phyloP scores from a whole-genome alignment of 2,329 filamentous ascomycete species.

The Penicillium sp. region DNA sequence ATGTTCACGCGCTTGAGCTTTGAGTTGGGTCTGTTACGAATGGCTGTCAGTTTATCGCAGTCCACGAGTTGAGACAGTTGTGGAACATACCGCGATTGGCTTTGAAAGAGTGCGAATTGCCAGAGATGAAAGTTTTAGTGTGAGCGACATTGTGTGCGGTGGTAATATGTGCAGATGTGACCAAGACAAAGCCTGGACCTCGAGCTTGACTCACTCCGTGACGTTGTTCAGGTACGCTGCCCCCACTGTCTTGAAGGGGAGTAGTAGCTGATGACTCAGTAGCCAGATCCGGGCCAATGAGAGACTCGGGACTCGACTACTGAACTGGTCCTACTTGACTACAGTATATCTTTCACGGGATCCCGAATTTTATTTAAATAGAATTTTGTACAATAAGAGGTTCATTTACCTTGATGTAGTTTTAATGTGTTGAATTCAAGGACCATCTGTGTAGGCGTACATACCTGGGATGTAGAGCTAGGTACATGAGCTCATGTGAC shows the following conservation, averaged over 20 bases:
- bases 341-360: too few relatives aligned
- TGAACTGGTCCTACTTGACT: too few relatives aligned
- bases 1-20: constrained; percentile 67
- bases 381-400: too few relatives aligned
- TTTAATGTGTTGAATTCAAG: too few relatives aligned
- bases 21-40: constrained; percentile 61
- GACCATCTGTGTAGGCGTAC: too few relatives aligned
- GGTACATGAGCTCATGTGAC: too few relatives aligned
- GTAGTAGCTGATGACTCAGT: constrained; percentile 6
- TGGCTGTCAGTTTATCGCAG: constrained; percentile 22
- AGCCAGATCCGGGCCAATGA: not conserved
- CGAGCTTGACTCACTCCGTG: constrained; percentile 18
- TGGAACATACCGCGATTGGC: constrained; percentile 60
- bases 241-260: constrained; percentile 3
- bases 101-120: constrained; percentile 66
- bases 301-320: not conserved
- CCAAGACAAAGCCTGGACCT: not conserved
- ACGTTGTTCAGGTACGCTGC: constrained; percentile 5
- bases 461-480: too few relatives aligned
- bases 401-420: too few relatives aligned
- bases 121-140: constrained; percentile 65
- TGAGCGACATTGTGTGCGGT: constrained; percentile 57
- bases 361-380: too few relatives aligned
- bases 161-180: not conserved
- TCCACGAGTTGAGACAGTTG: not conserved